Base-by-base conservation (phyloP, 2,329 filamentous ascomycete species). In the Diatrype stigma region DNA sequence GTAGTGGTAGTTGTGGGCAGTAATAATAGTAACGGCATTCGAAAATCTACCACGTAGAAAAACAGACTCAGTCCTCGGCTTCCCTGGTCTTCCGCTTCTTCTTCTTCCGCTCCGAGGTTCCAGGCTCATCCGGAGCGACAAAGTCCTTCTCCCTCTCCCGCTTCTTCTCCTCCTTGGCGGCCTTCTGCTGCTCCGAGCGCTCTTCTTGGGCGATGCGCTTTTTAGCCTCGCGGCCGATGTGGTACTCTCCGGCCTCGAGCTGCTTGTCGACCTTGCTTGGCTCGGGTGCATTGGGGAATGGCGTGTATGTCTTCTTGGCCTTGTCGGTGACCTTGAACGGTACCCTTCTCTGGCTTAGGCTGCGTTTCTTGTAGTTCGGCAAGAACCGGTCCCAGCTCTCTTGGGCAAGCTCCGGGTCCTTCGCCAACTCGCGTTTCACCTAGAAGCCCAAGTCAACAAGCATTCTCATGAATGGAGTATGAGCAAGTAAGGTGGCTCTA, bases 211-310 rank as follows among this genome's bases (percentile, higher is more conserved):
- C 84, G 49, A 86, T 87, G 54, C 92, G 80, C 64, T 96, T 90
- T 79, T 96, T 96, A 53, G 90, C 92, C 65, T 92, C 85, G 77
- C 96, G 96, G 66, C 86, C 86, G 66, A 99, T 73, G 71, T 97
- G 97, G 75, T 96, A 99, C 74, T 97, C 93, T 73, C 94, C 93
- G 62, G 84, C 92, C 78, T 99, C 94, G 75, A 99, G 96, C 80
- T 99, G 93, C 71, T 91, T 74, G 72, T 99, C 94, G 62, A 99
- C 82, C 83, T 97, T 99, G 83, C 92, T 96, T 89, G 96, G 96
- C 79, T 99, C 93, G 59, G 92, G 91, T 42, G 91, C 83, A 6
- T 94, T 94, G 46, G 94, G 94, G 85, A 99, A 99, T 10, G 94
- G 93, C 58, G 95, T 99, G 78, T 96, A 99, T 12, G 79, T 73